Evolutionary conservation across 768 basidiomycete genomes (phyloP), one percentile per base, ranked within the genome.

Genomic region (Amanita thiersii): DNA sequence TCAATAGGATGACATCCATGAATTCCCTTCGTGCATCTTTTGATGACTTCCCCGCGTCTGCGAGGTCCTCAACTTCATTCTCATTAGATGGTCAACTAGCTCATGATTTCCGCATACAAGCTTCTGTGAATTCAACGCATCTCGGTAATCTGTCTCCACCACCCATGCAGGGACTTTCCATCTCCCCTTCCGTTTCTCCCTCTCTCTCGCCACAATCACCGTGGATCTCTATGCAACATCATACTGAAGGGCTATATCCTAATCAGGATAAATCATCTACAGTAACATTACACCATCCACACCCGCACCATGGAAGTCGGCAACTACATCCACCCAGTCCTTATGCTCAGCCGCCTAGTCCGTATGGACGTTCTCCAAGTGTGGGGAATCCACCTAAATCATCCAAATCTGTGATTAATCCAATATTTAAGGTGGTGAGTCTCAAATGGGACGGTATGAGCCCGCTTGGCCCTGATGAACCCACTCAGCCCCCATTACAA

Each of bases 391-490:
- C 73, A 11, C 70, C 84, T 26, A 81, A 79, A 55, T 75, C 79
- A 34, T 70, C 80, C 18, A 79, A 79, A 56, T 76, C 80, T 37
- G 73, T 70, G 24, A 85, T 88, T 55, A 87, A 90, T 59, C 85
- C 87, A 20, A 88, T 89, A 57, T 90, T 90, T 70, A 82, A 86
- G 75, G 86, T 90, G 68, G 87, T 89, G 65, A 69, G 87, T 77
- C 62, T 64, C 47, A 55, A 61, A 55, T 63, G 57, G 60, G 61
- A 62, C 56, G 51, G 55, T 64, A 44, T 49, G 51, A 54, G 60
- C 57, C 58, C 56, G 55, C 50, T 62, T 20, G 53, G 53, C 41
- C 57, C 60, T 65, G 55, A 64, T 56, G 47, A 57, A 47, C 48
- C 50, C 45, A 46, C 52, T 47, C 58, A 82, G 78, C 72, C 77